Conservation (phyloP, 225 moss, liverwort and hornwort genomes). For the Bryoerythrophyllum caledonicum region DNA sequence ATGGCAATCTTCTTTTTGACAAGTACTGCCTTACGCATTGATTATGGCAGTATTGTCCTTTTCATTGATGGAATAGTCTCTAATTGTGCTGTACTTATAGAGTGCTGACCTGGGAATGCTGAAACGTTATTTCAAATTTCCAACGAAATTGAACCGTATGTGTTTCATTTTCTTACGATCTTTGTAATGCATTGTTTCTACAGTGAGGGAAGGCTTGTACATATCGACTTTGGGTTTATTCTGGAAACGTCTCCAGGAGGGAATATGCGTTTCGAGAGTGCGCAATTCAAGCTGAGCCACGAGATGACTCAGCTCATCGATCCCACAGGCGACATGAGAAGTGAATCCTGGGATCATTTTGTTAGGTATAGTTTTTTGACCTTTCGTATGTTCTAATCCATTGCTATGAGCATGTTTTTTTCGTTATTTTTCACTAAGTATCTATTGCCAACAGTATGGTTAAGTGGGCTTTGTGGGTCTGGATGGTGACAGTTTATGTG, state of each 20-base stretch:
- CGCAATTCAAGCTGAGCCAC: conserved; percentile 85
- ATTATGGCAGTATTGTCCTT: background rate
- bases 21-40: conserved; percentile 38
- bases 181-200: conserved; percentile 4
- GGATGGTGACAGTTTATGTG: conserved; percentile 57
- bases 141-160: background rate
- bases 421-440: background rate
- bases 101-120: conserved; percentile 1
- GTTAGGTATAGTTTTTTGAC: conserved; percentile 51
- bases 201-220: conserved; percentile 81
- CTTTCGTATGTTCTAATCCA: background rate
- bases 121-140: background rate
- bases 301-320: conserved; percentile 95
- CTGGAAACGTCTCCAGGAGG: conserved; percentile 92
- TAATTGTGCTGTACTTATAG: conserved; percentile 13
- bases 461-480: conserved; percentile 8
- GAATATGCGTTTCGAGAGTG: conserved; percentile 86
- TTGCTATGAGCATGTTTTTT: conserved; percentile 1
- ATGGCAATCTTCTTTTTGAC: conserved; percentile 89
- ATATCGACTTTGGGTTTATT: conserved; percentile 91
- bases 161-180: conserved; percentile 9
- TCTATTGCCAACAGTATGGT: background rate
- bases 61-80: background rate
- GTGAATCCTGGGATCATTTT: conserved; percentile 79
- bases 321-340: conserved; percentile 80